These are phyloP conservation scores for Starmera stellimalicola DNA, from an alignment of 1,139 yeast genomes.

Conservation along the genomic window DNA sequence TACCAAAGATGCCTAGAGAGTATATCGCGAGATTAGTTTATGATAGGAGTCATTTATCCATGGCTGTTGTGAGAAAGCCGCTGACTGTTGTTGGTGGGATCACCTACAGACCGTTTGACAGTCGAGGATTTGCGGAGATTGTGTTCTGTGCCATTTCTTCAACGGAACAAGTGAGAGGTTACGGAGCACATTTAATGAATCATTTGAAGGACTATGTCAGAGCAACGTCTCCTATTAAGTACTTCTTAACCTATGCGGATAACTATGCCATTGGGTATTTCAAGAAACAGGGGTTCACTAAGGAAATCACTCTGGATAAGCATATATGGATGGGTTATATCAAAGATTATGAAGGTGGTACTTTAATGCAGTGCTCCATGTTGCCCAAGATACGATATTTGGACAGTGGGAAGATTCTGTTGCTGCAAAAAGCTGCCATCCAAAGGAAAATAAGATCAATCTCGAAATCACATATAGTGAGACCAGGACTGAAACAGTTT, in stretches of 20 bases:
- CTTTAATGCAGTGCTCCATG: slow-evolving; percentile 96
- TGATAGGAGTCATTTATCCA: slow-evolving; percentile 87
- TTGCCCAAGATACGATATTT: slow-evolving; percentile 79
- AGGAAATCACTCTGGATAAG: slow-evolving; percentile 80
- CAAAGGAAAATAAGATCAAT: slow-evolving; percentile 73
- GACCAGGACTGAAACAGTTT: slow-evolving; percentile 76
- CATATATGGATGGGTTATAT: slow-evolving; percentile 97
- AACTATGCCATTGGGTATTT: slow-evolving; percentile 98
- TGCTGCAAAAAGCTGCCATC: slow-evolving; percentile 86
- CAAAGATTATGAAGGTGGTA: slow-evolving; percentile 98
- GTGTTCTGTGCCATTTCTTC: slow-evolving; percentile 97
- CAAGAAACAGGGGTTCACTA: slow-evolving; percentile 96
- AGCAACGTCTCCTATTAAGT: slow-evolving; percentile 77
- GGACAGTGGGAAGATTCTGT: slow-evolving; percentile 77
- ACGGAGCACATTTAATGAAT: slow-evolving; percentile 98
- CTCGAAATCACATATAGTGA: slow-evolving; percentile 69
- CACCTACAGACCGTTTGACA: slow-evolving; percentile 88
- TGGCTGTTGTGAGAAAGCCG: slow-evolving; percentile 92
- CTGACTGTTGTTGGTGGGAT: slow-evolving; percentile 96
- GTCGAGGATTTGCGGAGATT: slow-evolving; percentile 89
- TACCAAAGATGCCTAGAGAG: slow-evolving; percentile 98
- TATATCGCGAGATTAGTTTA: slow-evolving; percentile 91
- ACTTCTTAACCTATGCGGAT: slow-evolving; percentile 94
- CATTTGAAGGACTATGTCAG: slow-evolving; percentile 92
- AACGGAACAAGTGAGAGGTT: slow-evolving; percentile 95